Conservation (phyloP, 1,139 yeast genomes). For the Saccharomyces hybrid region DNA sequence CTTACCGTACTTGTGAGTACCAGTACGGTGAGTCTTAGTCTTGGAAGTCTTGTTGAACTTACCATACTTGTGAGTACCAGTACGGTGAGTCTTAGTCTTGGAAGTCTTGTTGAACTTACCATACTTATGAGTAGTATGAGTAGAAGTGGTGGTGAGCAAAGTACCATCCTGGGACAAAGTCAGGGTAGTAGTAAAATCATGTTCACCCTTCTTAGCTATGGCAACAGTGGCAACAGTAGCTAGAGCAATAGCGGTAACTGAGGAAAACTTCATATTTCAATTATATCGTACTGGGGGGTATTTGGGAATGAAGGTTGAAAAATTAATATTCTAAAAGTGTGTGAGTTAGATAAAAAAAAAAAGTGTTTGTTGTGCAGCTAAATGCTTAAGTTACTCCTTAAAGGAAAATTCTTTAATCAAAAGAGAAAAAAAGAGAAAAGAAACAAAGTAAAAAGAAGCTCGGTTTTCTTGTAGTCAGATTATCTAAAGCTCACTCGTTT, state of each 20-base stretch:
- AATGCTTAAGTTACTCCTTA: constrained; percentile 1
- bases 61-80: constrained; percentile 43
- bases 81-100: constrained; percentile 31
- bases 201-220: constrained; percentile 21
- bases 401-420: constrained; percentile 1
- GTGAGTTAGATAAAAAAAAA: neutral
- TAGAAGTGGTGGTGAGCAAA: constrained; percentile 27
- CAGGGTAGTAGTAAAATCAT: constrained; percentile 17
- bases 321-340: neutral
- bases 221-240: constrained; percentile 29
- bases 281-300: neutral
- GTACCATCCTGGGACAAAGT: constrained; percentile 15
- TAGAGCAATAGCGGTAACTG: constrained; percentile 31
- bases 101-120: constrained; percentile 47
- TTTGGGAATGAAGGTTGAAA: neutral
- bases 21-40: constrained; percentile 31
- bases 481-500: neutral
- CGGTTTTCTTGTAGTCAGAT: neutral
- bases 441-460: neutral
- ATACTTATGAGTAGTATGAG: constrained; percentile 39
- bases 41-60: constrained; percentile 45
- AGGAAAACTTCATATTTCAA: constrained; percentile 34
- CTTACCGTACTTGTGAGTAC: constrained; percentile 37
- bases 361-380: constrained; percentile 1
- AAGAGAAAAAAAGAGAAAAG: neutral